Conservation (phyloP, 2,329 filamentous ascomycete species). For the Scedosporium minutisporum region DNA sequence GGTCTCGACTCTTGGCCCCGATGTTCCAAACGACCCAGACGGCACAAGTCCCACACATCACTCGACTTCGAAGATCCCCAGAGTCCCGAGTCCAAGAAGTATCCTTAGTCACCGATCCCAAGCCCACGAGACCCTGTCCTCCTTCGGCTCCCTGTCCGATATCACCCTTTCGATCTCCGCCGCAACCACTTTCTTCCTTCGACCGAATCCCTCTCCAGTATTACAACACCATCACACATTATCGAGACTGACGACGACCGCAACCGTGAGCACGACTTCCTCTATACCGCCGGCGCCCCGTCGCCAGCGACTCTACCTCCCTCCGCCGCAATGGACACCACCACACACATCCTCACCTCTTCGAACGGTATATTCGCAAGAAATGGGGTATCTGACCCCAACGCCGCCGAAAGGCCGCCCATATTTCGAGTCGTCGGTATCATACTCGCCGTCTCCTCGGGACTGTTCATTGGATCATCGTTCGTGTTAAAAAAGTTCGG, state of each 20-base stretch:
- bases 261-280: neutral
- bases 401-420: slow-evolving; percentile 29
- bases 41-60: neutral
- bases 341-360: slow-evolving; percentile 2
- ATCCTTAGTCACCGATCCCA: neutral
- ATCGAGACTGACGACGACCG: neutral
- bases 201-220: neutral
- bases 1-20: slow-evolving; percentile 1
- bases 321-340: slow-evolving; percentile 1
- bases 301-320: slow-evolving; percentile 3
- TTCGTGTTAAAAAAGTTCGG: slow-evolving; percentile 96
- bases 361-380: slow-evolving; percentile 3
- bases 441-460: slow-evolving; percentile 73
- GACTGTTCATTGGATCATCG: slow-evolving; percentile 84
- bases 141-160: neutral
- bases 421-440: slow-evolving; percentile 82
- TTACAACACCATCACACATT: neutral
- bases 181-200: neutral
- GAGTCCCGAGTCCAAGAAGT: neutral
- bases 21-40: neutral
- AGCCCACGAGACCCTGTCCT: neutral
- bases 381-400: slow-evolving; percentile 15
- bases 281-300: slow-evolving; percentile 1
- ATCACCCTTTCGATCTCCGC: neutral
- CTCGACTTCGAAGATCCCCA: slow-evolving; percentile 2